A percentile compares a stretch with the other conserved stretches of the same genome.
Conservation (phyloP, 208 protist species). For the Porcisia hertigi region DNA sequence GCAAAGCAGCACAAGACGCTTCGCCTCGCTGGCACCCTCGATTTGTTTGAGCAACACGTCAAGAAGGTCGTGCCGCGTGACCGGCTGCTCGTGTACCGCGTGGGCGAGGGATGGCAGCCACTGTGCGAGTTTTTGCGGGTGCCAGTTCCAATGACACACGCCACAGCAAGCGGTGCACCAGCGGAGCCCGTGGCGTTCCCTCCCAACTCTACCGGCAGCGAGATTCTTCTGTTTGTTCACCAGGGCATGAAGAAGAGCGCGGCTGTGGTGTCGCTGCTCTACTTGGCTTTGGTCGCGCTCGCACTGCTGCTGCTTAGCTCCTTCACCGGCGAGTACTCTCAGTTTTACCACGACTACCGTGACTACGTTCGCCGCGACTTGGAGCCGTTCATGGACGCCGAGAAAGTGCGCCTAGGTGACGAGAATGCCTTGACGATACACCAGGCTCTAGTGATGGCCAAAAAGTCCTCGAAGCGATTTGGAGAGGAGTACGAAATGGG, state of each 20-base stretch:
- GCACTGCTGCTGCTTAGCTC: conserved; percentile 47
- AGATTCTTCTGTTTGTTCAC: conserved; percentile 46
- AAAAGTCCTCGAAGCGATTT: conserved; percentile 64
- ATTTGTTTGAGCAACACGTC: conserved; percentile 77
- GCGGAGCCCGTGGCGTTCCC: conserved; percentile 59
- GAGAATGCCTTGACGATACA: conserved; percentile 38
- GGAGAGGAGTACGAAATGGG: conserved; percentile 51
- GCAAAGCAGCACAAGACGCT: conserved; percentile 29
- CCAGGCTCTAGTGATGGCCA: conserved; percentile 50
- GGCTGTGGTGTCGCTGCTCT: conserved; percentile 30
- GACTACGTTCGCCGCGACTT: conserved; percentile 41
- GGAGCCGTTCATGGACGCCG: conserved; percentile 41
- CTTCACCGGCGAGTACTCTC: conserved; percentile 28
- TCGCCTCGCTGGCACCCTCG: conserved; percentile 48
- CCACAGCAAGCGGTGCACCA: not conserved
- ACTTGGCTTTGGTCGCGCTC: conserved; percentile 34
- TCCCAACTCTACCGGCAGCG: conserved; percentile 33
- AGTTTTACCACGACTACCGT: conserved; percentile 36
- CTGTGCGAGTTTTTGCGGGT: conserved; percentile 70
- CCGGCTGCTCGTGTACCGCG: conserved; percentile 76
- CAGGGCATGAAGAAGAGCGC: conserved; percentile 37
- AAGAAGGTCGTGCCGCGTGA: conserved; percentile 70
- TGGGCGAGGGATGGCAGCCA: conserved; percentile 77
- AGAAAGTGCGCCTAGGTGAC: conserved; percentile 17
- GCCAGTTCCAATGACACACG: conserved; percentile 33